Base-by-base conservation (phyloP, 345 rosid genomes). In the Sisymbrium altissimum region DNA sequence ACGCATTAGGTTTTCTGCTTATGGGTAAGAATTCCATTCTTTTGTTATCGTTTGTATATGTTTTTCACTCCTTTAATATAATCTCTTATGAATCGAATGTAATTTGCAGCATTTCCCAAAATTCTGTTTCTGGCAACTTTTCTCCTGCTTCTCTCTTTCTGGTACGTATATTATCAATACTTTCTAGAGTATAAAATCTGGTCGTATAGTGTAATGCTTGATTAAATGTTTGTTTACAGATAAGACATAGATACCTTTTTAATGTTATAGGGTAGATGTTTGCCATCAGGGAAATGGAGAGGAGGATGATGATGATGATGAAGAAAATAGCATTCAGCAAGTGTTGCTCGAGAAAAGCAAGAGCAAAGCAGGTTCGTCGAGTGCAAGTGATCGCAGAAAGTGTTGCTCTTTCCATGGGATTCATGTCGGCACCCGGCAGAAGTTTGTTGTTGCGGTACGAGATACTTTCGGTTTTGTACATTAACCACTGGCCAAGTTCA, bases 241-340 rank as follows among this genome's bases (percentile, higher is more conserved):
- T 70, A 70, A 71, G 68, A 49, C 30, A 39, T 7, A 21, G 76
- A 15, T 50, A 11, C 30, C 30, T 55, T 55, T 18, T 45, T 45
- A 38, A 63, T 84, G 79, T 72, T 84, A 76, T 83, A 87, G 91
- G 91, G 83, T 87, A 72, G 88, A 87, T 83, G 87, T 87, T 77
- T 87, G 91, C 83, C 91, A 87, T 87, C 87, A 87, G 83, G 86
- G 84, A 68, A 82, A 84, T 62, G 88, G 80, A 62, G 80, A 77
- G 19, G 80, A 76, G 27, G 80, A 76, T 1, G 76, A 77, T 29
- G 80, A 77, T 10, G 79, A 76, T 14, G 80, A 77, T n/a, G 91
- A 85, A 73, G 86, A 82, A 49, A 72, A 55, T 29, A 69, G 79
- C 38, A 52, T 66, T 60, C 84, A 79, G 15, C 85, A 83, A 77